Evolutionary conservation across 768 basidiomycete genomes (phyloP).

Genomic region (Kwoniella mangroviensis): DNA sequence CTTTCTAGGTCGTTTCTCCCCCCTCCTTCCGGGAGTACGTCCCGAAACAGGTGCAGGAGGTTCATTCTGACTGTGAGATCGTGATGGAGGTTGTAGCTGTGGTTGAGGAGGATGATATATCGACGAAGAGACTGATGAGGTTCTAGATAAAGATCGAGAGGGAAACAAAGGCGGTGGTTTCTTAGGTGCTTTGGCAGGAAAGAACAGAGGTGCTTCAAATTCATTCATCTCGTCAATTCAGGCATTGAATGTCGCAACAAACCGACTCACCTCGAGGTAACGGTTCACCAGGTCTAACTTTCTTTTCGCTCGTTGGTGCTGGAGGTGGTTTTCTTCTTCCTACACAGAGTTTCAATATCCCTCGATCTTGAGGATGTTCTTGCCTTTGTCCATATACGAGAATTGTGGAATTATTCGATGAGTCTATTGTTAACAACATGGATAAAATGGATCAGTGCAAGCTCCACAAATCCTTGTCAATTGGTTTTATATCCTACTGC

Average conservation of each 20-base stretch:
- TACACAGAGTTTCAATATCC: constrained; percentile 34
- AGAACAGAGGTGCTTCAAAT: constrained; percentile 44
- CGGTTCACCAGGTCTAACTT: constrained; percentile 53
- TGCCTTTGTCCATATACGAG: constrained; percentile 52
- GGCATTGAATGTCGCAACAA: no score
- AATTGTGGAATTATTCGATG: constrained; percentile 57
- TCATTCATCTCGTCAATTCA: no score
- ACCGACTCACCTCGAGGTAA: constrained; percentile 48
- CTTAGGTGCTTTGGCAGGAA: constrained; percentile 38
- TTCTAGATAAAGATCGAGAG: constrained; percentile 34
- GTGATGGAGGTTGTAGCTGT: constrained; percentile 9
- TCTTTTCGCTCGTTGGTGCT: constrained; percentile 31
- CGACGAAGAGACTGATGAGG: constrained; percentile 31
- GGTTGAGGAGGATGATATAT: constrained; percentile 43
- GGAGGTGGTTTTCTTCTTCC: constrained; percentile 41
- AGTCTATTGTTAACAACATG: constrained; percentile 23
- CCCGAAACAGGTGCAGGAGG: constrained; percentile 36
- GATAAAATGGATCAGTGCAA: neutral
- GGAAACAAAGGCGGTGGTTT: constrained; percentile 43
- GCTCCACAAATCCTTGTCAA: no score
- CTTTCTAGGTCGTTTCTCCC: constrained; percentile 49
- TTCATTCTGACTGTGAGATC: neutral
- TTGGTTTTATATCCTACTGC: neutral
- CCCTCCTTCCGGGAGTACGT: constrained; percentile 50
- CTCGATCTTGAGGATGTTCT: constrained; percentile 11